Conservation (phyloP, 2,329 filamentous ascomycete genomes). For the Penicillium thymicola region DNA sequence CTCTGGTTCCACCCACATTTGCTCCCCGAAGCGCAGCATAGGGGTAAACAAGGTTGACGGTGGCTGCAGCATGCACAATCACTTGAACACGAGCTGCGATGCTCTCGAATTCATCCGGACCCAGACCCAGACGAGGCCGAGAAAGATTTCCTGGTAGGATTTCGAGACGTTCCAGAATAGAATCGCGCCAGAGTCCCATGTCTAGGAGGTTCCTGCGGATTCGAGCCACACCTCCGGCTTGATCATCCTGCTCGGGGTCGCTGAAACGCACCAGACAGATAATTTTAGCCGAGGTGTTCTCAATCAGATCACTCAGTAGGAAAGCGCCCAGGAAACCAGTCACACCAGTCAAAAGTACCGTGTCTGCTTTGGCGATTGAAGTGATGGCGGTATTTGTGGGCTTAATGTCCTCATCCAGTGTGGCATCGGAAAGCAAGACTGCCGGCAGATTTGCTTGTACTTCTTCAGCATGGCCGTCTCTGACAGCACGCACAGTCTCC, state of each 20-base stretch:
- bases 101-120: conserved; percentile 62
- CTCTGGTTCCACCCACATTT: conserved; percentile 75
- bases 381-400: conserved; percentile 53
- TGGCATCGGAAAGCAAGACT: conserved; percentile 63
- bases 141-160: conserved; percentile 71
- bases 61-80: conserved; percentile 73
- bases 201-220: conserved; percentile 75
- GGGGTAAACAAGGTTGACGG: conserved; percentile 77
- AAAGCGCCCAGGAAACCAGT: conserved; percentile 77
- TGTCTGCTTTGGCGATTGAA: conserved; percentile 63
- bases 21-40: conserved; percentile 71
- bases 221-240: conserved; percentile 66
- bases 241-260: conserved; percentile 62
- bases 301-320: conserved; percentile 65
- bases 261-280: conserved; percentile 71
- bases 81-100: conserved; percentile 66
- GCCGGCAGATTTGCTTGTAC: conserved; percentile 73
- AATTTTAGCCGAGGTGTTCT: conserved; percentile 65
- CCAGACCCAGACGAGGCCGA: conserved; percentile 65
- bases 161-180: conserved; percentile 73
- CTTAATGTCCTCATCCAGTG: conserved; percentile 67
- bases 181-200: conserved; percentile 72
- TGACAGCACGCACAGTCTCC: conserved; percentile 65
- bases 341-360: conserved; percentile 69
- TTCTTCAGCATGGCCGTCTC: conserved; percentile 69